These are phyloP conservation scores for Coemansia sp. DNA, from an alignment of 192 early-diverging fungal genomes.

Conservation along the genomic window DNA sequence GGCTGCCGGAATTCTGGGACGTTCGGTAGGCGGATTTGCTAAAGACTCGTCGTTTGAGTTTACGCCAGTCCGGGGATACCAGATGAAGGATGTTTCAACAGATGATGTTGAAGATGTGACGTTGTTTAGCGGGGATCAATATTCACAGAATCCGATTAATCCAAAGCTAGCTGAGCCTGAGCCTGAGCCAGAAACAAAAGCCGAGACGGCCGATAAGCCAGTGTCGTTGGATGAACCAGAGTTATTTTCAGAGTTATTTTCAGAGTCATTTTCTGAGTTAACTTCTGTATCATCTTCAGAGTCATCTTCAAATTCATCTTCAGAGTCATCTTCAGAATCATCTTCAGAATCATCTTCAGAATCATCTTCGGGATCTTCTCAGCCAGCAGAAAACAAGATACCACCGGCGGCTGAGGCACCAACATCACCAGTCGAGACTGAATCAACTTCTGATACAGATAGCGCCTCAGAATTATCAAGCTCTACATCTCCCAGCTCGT, in stretches of 20 bases:
- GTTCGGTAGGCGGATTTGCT: slow-evolving; percentile 33
- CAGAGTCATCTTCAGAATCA: background rate
- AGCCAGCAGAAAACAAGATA: too few relatives aligned
- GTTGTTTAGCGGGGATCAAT: slow-evolving; percentile 31
- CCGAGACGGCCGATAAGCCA: background rate
- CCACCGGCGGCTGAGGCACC: too few relatives aligned
- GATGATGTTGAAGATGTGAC: slow-evolving; percentile 9
- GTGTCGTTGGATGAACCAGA: background rate
- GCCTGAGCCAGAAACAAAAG: background rate
- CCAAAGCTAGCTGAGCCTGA: background rate
- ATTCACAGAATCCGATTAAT: slow-evolving; percentile 24
- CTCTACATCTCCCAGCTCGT: too few relatives aligned
- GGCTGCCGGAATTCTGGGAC: slow-evolving; percentile 23
- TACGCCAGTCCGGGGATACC: slow-evolving; percentile 12
- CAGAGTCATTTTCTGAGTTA: background rate
- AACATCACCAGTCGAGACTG: too few relatives aligned
- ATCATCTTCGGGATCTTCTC: too few relatives aligned
- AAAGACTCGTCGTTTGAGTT: slow-evolving; percentile 15
- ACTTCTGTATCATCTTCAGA: background rate
- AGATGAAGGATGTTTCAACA: slow-evolving; percentile 22
- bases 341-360: background rate
- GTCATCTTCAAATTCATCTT: too few relatives aligned
- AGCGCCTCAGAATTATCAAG: too few relatives aligned
- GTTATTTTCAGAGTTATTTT: background rate
- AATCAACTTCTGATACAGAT: too few relatives aligned